Evolutionary conservation across 1,284 basidiomycete genomes (phyloP), one percentile per base, ranked within the genome.

Genomic region (Vanrija humicola): DNA sequence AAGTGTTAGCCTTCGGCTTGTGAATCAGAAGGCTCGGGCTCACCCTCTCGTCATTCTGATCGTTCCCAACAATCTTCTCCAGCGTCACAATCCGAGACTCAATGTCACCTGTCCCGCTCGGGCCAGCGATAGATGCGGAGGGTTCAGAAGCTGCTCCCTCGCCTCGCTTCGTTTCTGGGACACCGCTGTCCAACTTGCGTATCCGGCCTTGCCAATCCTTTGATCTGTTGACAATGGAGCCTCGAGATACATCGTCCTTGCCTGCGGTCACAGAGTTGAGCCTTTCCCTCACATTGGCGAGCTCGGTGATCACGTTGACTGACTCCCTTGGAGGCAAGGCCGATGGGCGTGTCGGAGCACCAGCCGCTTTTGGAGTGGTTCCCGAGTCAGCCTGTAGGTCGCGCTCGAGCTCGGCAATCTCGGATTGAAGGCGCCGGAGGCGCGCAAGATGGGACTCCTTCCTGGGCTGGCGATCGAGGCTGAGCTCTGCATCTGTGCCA

Each of bases 21-120:
- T 23, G 21, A 5, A 5, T 23, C 5, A 3, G 21, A 19, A 3
- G 6, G 0, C 3, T 15, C 38, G 39, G 5, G 28, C 50, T 26
- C 26, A 51, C 50, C 43, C 12, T 23, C 12, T 51, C 18, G 14
- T 51, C 29, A 4, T 39, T 26, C 15, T 49, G 38, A 16, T 26
- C 9, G n/a, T 50, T 29, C 12, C 92, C 92, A 23, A 96, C 80
- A 15, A 88, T 64, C 58, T 83, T 84, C 70, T 96, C 92, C 18
- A 95, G 78, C 56, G 86, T 83, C 8, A 87, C 86, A 1, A 96
- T 81, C 14, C 92, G 82, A 64, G 79, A 80, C 72, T 95, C 91
- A 29, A 61, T 46, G 6, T 57, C 53, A 2, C 50, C 46, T 5
- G 46, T 10, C 12, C 34, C 12, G 34, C 14, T 8, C 34, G 34